These are phyloP conservation scores for Pythium coloratum DNA, from an alignment of 352 stramenopile species.

Conservation along the genomic window DNA sequence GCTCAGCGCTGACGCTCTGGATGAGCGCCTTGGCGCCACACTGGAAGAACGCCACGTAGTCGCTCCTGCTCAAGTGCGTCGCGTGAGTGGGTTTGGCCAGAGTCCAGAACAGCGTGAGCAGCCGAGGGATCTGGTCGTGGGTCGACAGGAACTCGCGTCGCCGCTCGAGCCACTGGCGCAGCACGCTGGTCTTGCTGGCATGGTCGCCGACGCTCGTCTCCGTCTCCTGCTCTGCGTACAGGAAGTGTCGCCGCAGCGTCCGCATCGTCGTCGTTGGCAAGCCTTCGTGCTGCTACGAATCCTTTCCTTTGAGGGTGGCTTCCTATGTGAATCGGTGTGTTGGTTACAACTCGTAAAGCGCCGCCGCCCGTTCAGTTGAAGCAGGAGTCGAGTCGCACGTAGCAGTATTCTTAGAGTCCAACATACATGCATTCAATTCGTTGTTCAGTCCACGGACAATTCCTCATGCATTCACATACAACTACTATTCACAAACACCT, in stretches of 20 bases:
- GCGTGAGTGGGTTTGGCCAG: conserved; percentile 43
- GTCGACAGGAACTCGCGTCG: conserved; percentile 34
- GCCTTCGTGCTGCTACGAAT: not conserved
- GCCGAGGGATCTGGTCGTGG: conserved; percentile 31
- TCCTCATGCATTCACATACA: not conserved
- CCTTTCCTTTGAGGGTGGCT: not conserved
- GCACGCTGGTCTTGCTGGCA: conserved; percentile 43
- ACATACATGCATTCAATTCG: not conserved
- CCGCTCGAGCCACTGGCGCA: conserved; percentile 52
- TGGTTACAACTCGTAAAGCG: conserved; percentile 4
- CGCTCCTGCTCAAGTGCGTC: conserved; percentile 8
- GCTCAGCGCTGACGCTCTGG: conserved; percentile 39
- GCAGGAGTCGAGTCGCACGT: not conserved
- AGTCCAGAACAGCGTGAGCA: conserved; percentile 59
- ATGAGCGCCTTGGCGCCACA: conserved; percentile 60
- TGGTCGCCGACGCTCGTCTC: conserved; percentile 65
- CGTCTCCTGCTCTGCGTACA: conserved; percentile 57
- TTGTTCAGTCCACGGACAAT: not conserved
- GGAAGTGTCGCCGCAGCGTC: conserved; percentile 54
- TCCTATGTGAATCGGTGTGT: not conserved
- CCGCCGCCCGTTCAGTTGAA: conserved; percentile 1
- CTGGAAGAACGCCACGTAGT: conserved; percentile 67
- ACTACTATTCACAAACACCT: not conserved
- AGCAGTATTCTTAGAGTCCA: not conserved
- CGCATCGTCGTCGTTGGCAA: not conserved